These are phyloP conservation scores for Diospyros lotus DNA, from an alignment of 148 eudicot species.

Conservation along the genomic window DNA sequence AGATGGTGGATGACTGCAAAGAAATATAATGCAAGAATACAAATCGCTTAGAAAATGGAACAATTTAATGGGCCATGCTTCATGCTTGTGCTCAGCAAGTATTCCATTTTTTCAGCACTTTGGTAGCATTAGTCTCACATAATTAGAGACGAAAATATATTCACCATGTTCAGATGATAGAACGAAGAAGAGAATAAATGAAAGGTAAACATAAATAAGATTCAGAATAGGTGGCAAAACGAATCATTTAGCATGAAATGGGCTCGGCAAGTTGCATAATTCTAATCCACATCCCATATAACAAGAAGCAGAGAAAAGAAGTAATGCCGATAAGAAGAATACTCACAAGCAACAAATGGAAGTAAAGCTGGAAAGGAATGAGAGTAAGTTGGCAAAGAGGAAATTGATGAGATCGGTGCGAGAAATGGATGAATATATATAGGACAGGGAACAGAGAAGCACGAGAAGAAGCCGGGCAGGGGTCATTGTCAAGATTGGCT, in stretches of 20 bases:
- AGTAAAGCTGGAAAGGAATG: neutral
- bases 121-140: too few relatives aligned
- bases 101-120: neutral
- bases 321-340: neutral
- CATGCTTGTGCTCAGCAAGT: neutral
- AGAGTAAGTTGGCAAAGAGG: constrained; percentile 10
- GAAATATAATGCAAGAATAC: neutral
- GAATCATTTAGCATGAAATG: too few relatives aligned
- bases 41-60: neutral
- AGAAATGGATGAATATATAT: constrained; percentile 7
- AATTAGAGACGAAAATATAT: too few relatives aligned
- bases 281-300: neutral
- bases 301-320: neutral
- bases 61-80: neutral
- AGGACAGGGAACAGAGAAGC: neutral
- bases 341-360: neutral
- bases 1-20: neutral
- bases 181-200: neutral
- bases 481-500: constrained; percentile 2
- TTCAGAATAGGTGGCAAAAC: too few relatives aligned
- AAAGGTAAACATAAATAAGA: neutral
- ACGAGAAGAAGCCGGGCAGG: too few relatives aligned
- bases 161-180: neutral
- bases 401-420: neutral
- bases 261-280: too few relatives aligned